These are phyloP conservation scores for Meyerozyma guilliermondii DNA, from an alignment of 1,139 yeast genomes.

Conservation along the genomic window DNA sequence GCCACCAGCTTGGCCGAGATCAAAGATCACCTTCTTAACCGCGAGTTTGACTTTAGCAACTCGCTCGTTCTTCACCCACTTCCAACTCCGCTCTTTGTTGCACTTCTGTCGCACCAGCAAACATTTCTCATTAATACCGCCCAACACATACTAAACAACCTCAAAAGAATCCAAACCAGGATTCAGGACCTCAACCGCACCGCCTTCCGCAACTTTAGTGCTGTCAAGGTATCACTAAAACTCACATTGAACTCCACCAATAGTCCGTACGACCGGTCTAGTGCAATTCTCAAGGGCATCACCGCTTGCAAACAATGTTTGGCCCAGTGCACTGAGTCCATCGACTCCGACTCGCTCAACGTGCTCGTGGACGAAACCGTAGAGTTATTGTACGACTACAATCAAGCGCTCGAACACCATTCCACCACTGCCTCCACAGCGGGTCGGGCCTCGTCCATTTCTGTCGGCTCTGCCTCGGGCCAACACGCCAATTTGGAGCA, in stretches of 20 bases:
- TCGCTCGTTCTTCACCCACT: not conserved
- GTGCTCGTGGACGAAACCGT: constrained; percentile 10
- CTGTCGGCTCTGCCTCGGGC: not conserved
- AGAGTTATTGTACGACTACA: constrained; percentile 14
- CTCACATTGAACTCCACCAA: not conserved
- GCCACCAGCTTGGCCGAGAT: not conserved
- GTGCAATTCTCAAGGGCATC: not conserved
- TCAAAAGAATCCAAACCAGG: not conserved
- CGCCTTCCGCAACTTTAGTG: not conserved
- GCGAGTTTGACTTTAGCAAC: constrained; percentile 1
- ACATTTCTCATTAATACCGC: not conserved
- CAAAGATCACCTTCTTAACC: not conserved
- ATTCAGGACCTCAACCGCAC: not conserved
- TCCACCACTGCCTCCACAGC: not conserved
- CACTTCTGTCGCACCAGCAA: not conserved
- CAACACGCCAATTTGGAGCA: not conserved
- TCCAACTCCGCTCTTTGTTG: not conserved
- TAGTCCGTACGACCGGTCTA: not conserved
- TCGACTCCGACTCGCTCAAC: not conserved
- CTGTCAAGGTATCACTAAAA: not conserved
- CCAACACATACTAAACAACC: not conserved
- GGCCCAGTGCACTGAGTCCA: not conserved
- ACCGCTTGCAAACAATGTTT: not conserved
- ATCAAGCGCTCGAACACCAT: constrained; percentile 9
- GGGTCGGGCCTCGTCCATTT: not conserved